Conservation (phyloP, 2,329 filamentous ascomycete genomes). For the Huntiella decipiens region DNA sequence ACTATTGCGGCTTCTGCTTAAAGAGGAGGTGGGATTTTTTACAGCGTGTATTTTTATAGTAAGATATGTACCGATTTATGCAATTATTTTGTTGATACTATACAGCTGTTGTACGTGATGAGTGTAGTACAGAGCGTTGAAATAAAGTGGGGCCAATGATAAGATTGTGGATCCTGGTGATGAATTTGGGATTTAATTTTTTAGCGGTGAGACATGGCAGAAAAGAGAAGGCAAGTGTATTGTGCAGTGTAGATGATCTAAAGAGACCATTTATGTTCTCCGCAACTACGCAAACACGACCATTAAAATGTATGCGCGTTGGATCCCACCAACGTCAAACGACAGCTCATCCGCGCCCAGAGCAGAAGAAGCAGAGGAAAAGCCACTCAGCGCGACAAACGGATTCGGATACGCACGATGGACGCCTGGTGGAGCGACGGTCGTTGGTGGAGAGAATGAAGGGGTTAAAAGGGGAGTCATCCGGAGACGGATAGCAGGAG, state of each 20-base stretch:
- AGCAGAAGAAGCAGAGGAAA: background rate
- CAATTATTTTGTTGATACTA: background rate
- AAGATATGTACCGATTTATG: conserved; percentile 1
- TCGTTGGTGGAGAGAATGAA: background rate
- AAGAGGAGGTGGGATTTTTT: background rate
- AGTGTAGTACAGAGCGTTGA: background rate
- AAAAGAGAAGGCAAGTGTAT: background rate
- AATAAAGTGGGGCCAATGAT: background rate
- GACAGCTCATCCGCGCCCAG: background rate
- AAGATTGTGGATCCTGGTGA: no score
- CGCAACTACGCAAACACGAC: background rate
- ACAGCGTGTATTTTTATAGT: background rate
- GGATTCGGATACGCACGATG: conserved; percentile 11
- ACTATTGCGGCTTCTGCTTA: conserved; percentile 15
- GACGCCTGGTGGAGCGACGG: conserved; percentile 6
- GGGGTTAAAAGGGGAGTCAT: background rate
- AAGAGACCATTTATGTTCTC: background rate
- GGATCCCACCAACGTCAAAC: conserved; percentile 5
- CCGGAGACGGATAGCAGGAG: background rate
- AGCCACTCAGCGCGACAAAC: conserved; percentile 3
- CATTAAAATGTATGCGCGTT: conserved; percentile 10
- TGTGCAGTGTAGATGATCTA: background rate
- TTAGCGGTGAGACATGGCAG: conserved; percentile 6
- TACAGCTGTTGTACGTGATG: background rate
- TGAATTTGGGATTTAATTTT: background rate